Evolutionary conservation across 257 asterid genomes (phyloP).

Genomic region (Solanum virginianum): DNA sequence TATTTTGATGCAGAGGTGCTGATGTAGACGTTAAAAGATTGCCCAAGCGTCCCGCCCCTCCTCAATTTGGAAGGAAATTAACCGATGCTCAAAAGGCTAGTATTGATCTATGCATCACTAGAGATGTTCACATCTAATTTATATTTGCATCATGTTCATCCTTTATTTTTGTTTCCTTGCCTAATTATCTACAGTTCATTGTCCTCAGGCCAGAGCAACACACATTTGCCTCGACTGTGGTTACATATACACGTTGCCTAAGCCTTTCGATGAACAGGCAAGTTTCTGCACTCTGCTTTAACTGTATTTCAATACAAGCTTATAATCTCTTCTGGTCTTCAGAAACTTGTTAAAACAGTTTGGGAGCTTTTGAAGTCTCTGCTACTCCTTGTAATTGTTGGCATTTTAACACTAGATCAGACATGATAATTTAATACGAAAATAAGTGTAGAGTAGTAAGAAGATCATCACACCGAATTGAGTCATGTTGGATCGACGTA

Average conservation of each 20-base stretch:
- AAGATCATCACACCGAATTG: not conserved
- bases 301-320: not conserved
- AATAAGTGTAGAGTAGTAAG: not conserved
- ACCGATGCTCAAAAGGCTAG: slow-evolving; percentile 80
- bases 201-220: slow-evolving; percentile 70
- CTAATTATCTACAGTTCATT: not conserved
- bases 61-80: slow-evolving; percentile 81
- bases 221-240: slow-evolving; percentile 99
- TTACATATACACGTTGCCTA: slow-evolving; percentile 66
- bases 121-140: not conserved
- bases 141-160: not conserved
- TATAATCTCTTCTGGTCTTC: not conserved
- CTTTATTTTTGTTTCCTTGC: not conserved
- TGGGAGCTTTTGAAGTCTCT: not conserved
- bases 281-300: slow-evolving; percentile 9
- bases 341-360: not conserved
- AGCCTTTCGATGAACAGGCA: slow-evolving; percentile 87
- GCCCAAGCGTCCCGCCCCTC: slow-evolving; percentile 93
- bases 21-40: slow-evolving; percentile 81
- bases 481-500: not conserved
- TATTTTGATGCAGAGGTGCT: slow-evolving; percentile 47
- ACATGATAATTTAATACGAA: not conserved
- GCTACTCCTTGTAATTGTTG: not conserved
- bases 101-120: not conserved
- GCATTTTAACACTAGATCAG: not conserved